Conservation (phyloP, 768 basidiomycete genomes). For the Pisolithus orientalis region DNA sequence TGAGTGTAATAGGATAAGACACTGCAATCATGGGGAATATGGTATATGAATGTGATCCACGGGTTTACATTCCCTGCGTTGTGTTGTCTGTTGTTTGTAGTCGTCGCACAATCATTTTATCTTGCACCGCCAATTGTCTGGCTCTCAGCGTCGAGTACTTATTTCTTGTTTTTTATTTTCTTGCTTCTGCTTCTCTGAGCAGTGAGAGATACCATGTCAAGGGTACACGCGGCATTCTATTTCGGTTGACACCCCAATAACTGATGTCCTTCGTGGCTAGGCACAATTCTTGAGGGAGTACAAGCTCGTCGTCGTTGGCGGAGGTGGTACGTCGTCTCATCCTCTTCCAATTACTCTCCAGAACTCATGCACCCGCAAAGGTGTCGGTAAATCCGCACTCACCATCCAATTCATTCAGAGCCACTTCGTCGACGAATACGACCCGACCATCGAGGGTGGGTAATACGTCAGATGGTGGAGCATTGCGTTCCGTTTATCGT, state of each 20-base stretch:
- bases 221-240: constrained; percentile 12
- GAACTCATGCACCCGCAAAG: constrained; percentile 10
- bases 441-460: constrained; percentile 91
- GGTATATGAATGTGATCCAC: no score
- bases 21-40: no score
- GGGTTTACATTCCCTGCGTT: no score
- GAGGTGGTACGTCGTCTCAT: constrained; percentile 68
- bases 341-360: constrained; percentile 6
- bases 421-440: constrained; percentile 88
- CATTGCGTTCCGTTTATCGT: background rate
- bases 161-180: no score
- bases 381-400: constrained; percentile 77
- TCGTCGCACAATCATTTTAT: no score
- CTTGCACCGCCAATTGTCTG: no score
- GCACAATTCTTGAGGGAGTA: constrained; percentile 93
- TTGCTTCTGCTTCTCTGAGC: no score
- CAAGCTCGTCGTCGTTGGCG: constrained; percentile 97
- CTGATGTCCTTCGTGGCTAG: constrained; percentile 28
- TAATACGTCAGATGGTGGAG: background rate
- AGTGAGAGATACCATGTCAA: constrained; percentile 21
- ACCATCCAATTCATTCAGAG: constrained; percentile 99
- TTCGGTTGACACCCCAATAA: background rate
- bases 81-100: no score
- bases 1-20: no score
- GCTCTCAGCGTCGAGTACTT: no score